Evolutionary conservation across 306 rosid genomes (phyloP), one percentile per base, ranked within the genome.

Genomic region (Cucurbita moschata): DNA sequence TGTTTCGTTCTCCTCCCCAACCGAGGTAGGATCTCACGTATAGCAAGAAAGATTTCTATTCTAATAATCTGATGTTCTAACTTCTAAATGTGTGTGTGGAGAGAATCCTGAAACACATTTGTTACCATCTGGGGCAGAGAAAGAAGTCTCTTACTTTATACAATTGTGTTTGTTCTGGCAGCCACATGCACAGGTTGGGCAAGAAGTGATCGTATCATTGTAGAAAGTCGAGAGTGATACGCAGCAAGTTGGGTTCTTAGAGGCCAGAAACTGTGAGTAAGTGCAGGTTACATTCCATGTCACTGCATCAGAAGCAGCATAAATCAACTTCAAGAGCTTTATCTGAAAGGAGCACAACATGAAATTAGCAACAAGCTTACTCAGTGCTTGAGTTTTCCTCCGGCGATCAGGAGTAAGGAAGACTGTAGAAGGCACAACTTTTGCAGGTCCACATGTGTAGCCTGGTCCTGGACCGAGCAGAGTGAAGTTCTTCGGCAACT

Each of bases 221-320:
- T 92, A 92, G 88, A 92, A 92, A 77, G 98, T 83, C 5, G 98
- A 92, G 53, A 92, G 75, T n/a, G 98, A 92, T 78, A 92, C 96
- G 49, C 98, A 92, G 63, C 98, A 92, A 65, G 93, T 92, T 7
- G 98, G 98, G 46, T 90, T 84, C 85, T 88, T 86, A 60, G 86
- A 88, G 77, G 98, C 96, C 71, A 92, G 88, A 79, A 90, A 88
- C 60, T 92, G 96, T 10, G 98, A 92, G 57, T 92, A 92, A 54
- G 98, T 92, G 52, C 98, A 92, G 49, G 96, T 92, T 67, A 86
- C 98, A 56, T 92, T 92, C 98, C 98, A 92, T 39, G 98, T 90
- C 93, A 90, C 98, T 92, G 87, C 83, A 88, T 26, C 55, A 72
- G 77, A 74, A 35, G 37, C 19, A 44, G 15, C 59, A 69, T 21